Base-by-base conservation (phyloP, 768 basidiomycete genomes). In the Podaxis sp. region DNA sequence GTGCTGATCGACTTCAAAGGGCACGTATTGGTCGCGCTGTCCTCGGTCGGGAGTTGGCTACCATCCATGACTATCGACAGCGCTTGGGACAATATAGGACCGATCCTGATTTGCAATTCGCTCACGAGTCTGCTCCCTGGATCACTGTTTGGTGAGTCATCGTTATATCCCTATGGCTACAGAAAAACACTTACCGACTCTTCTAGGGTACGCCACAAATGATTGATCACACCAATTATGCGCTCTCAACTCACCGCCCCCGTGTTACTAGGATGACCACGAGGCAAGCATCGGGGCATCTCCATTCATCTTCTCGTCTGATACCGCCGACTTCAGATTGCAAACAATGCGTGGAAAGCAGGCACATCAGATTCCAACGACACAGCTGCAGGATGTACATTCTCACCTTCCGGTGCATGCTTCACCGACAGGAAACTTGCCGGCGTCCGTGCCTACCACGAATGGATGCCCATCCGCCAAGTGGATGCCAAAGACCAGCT, bases 381-480 rank as follows among this genome's bases (percentile, higher is more conserved):
- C 69, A 82, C 81, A 0, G 60, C 76, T 6, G 67, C 70, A 3
- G 84, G 85, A 42, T 85, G 82, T 65, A 66, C 74, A 15, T 84
- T 82, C 69, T 84, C 83, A 2, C 71, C 81, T 2, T 82, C 83
- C 1, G 82, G 80, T 2, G 83, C 82, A 11, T 84, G 83, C 66
- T 86, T 86, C 73, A 83, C 84, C 4, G 82, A 86, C 68, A 74
- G 86, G 40, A 87, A 87, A 70, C 69, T 84, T 2, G 84, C 85
- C 40, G 86, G 83, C 4, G 80, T 86, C 26, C 75, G 84, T 30
- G 84, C 83, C 0, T 85, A 85, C 66, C 83, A 86, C 67, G 84
- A 86, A 64, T 86, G 85, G 85, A 79, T 87, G 75, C 85, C 84
- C 8, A 83, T 87, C 63, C 78, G 86, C 5, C 83, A 86, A 65